Base-by-base conservation (phyloP, 1,284 basidiomycete species). In the Meripilus lineatus region DNA sequence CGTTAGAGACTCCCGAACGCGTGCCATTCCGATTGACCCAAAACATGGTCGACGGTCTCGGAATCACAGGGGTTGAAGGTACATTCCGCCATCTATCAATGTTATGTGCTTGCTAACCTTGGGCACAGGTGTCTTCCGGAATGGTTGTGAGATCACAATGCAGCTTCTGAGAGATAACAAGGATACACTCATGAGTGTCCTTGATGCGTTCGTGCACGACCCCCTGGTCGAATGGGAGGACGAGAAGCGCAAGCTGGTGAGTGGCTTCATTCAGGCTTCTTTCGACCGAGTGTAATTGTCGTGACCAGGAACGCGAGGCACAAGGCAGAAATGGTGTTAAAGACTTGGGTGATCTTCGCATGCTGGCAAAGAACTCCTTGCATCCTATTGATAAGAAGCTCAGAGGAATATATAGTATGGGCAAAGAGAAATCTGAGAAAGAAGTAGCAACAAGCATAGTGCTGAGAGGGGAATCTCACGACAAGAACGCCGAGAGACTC, bases 151-250 rank as follows among this genome's bases (percentile, higher is more conserved):
- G 67, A 83, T 97, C 46, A 89, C 94, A 1, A 75, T 99, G 71
- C 77, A 84, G 46, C 73, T 98, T 24, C 74, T 99, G 25, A 80
- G 93, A 23, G 82, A 88, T 51, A 95, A 99, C 72, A 89, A 86
- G 58, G 94, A 98, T 63, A 89, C 89, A 42, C 70, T 99, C 49
- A 95, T 96, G 85, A 95, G 85, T 61, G 92, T 99, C 1, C 76
- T 99, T 30, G 95, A 99, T 60, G 91, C 96, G 1, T 99, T 99
- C 65, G 84, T 98, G 26, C 96, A 99, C 57, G 96, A 99, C 64
- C 96, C 96, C 1, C 74, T 99, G 2, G 88, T 95, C 24, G 96
- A 99, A 65, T 99, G 93, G 90, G 87, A 93, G 49, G 85, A 90
- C 40, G 79, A 86, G 58, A 80, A 77, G 51, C 71, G 79, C 4